Base-by-base conservation (phyloP, 2,329 filamentous ascomycete genomes). In the Fusarium heterosporum region DNA sequence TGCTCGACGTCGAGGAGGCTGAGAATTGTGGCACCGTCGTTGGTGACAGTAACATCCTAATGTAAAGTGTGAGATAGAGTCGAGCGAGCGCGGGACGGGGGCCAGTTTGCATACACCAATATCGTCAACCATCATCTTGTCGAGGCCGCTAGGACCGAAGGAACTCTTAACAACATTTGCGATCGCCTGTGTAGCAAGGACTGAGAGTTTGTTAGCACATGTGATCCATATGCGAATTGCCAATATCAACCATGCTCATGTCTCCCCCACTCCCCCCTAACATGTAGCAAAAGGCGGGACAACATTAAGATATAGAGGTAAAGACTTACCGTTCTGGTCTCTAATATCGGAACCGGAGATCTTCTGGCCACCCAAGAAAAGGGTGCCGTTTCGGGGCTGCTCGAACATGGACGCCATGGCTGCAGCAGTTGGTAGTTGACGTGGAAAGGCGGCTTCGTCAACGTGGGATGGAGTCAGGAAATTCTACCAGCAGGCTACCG, bases 91-190 rank as follows among this genome's bases (percentile, higher is more conserved):
- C 59, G 56, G 62, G 55, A 66, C 64, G 57, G 46, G 66, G 57
- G 52, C 17, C 32, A 38, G 53, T 55, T 69, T 65, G 74, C 89
- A 74, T 87, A 93, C 91, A 77, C 96, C 96, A 79, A 99, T 98
- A 78, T 99, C 96, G 82, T 99, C 96, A 74, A 99, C 96, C 96
- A 99, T 98, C 96, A 99, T 99, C 88, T 99, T 99, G 80, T 99
- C 96, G 71, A 99, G 87, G 47, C 96, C 96, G 66, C 93, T 97
- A 50, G 96, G 96, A 55, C 96, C 96, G 78, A 99, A 99, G 16
- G 96, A 99, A 81, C 93, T 97, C 85, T 97, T 98, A 80, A 99
- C 93, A 61, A 99, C 94, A 89, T 98, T 99, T 75, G 96, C 91
- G 76, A 99, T 98, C 61, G 95, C 93, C 79, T 97, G 93, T 43